Evolutionary conservation across 768 basidiomycete species (phyloP).

Genomic region (Tulasnella sp.): DNA sequence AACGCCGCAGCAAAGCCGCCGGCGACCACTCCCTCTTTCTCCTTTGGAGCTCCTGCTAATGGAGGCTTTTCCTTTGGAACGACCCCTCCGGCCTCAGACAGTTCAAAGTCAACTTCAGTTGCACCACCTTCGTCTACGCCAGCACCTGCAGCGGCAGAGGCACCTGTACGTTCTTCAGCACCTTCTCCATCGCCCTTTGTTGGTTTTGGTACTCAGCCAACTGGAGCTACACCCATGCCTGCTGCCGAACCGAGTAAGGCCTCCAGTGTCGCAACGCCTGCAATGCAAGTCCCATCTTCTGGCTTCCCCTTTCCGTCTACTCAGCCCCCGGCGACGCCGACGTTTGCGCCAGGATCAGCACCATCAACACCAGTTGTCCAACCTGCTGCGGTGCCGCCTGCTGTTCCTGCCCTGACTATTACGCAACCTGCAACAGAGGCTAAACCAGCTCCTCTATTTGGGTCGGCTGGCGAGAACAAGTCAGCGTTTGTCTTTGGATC

Average conservation of each 20-base stretch:
- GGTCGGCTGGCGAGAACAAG: no score
- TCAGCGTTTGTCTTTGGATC: no score
- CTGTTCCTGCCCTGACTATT: background rate
- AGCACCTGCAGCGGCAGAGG: background rate
- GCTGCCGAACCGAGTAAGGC: background rate
- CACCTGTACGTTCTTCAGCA: conserved; percentile 1
- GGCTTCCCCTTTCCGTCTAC: background rate
- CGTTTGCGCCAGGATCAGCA: no score
- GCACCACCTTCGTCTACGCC: no score
- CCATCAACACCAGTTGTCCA: no score
- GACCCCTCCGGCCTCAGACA: background rate
- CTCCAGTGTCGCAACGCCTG: background rate
- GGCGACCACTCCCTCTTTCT: background rate
- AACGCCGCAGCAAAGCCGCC: background rate
- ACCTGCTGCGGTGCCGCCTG: no score
- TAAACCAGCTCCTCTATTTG: no score
- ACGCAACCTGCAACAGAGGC: background rate
- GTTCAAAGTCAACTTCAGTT: background rate
- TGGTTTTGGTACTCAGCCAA: background rate
- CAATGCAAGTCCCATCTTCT: background rate
- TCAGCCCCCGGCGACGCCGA: no score
- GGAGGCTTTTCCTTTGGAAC: background rate
- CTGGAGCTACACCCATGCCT: background rate
- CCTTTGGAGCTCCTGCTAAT: background rate
- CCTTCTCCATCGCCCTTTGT: conserved; percentile 14